These are phyloP conservation scores for Oxyria digyna DNA, from an alignment of 148 eudicot genomes.

Conservation along the genomic window DNA sequence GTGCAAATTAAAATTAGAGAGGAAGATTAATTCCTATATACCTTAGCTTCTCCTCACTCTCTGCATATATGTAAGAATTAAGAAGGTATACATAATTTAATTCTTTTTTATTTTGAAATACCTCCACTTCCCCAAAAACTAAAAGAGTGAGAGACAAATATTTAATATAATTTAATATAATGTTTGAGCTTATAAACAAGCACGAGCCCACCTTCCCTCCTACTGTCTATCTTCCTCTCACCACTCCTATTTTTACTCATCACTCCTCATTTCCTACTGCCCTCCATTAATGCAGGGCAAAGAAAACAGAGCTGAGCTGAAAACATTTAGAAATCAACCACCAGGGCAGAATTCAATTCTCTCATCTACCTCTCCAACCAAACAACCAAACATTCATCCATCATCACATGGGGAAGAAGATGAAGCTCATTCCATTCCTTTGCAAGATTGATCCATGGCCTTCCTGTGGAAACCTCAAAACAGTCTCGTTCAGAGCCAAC, in stretches of 20 bases:
- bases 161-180: neutral
- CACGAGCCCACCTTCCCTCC: neutral
- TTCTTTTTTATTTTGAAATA: neutral
- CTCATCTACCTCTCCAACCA: neutral
- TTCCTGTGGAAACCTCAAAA: constrained; percentile 28
- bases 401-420: constrained; percentile 21
- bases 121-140: neutral
- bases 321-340: neutral
- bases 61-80: neutral
- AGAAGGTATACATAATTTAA: neutral
- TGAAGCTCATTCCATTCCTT: constrained; percentile 48
- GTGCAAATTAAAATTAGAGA: no score
- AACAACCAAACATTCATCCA: neutral
- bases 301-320: neutral
- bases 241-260: neutral
- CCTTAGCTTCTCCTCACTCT: no score
- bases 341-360: neutral
- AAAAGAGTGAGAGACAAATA: neutral
- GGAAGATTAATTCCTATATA: neutral
- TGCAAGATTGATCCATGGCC: constrained; percentile 32
- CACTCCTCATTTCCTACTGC: neutral
- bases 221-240: neutral
- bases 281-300: constrained; percentile 7
- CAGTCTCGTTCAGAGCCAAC: constrained; percentile 37
- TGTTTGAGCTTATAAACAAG: constrained; percentile 2